A percentile compares a stretch with the other conserved stretches of the same genome.
phyloP scores from a whole-genome alignment of 83 land plant species.

The Diphasiastrum complanatum region DNA sequence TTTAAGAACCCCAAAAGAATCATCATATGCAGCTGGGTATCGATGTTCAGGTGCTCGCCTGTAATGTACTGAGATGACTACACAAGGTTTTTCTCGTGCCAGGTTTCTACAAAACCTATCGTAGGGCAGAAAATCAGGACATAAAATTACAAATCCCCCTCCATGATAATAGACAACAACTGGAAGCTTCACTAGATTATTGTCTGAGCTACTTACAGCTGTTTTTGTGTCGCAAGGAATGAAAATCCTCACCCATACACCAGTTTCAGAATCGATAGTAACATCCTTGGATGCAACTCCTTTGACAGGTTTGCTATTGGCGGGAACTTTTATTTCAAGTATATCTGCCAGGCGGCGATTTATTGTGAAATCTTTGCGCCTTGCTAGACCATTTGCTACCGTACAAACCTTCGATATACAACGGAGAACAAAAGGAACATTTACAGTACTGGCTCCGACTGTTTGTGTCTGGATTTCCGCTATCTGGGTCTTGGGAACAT shows the following conservation, averaged over 20 bases:
- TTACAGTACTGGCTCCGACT: no score
- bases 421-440: no score
- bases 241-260: constrained; percentile 22
- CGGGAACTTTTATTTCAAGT: constrained; percentile 1
- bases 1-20: constrained; percentile 24
- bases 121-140: constrained; percentile 17
- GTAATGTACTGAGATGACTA: constrained; percentile 17
- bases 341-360: no score
- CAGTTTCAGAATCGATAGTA: not conserved
- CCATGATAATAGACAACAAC: constrained; percentile 33
- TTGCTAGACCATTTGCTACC: no score
- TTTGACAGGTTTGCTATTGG: not conserved
- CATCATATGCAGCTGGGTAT: constrained; percentile 40
- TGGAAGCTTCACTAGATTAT: no score
- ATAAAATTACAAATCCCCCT: constrained; percentile 23
- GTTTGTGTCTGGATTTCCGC: no score
- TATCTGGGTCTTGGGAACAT: no score
- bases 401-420: no score
- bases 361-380: no score
- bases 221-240: not conserved
- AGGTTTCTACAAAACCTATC: not conserved
- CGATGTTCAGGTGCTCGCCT: constrained; percentile 31
- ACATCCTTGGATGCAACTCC: constrained; percentile 7
- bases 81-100: constrained; percentile 1
- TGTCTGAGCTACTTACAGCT: no score